Conservation (phyloP, 192 early-diverging fungal species). For the Podila clonocystis region DNA sequence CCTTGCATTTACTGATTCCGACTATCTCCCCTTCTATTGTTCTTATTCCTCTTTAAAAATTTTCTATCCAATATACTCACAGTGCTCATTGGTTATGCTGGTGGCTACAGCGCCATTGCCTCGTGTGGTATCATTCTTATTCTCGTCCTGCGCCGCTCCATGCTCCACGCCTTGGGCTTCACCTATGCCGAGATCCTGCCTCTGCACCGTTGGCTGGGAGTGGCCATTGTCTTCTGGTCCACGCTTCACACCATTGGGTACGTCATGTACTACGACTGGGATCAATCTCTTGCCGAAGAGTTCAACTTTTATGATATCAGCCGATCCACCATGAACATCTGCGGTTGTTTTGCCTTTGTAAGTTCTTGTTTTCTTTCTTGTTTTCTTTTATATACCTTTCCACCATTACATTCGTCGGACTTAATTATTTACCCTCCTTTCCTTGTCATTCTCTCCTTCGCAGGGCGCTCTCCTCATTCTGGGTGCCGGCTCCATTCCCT, state of each 20-base stretch:
- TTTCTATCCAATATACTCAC: background rate
- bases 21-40: background rate
- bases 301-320: conserved; percentile 40
- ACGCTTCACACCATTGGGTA: conserved; percentile 37
- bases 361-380: background rate
- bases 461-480: conserved; percentile 28
- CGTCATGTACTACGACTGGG: conserved; percentile 23
- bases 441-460: background rate
- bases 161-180: conserved; percentile 45
- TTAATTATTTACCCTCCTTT: background rate
- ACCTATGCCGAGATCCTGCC: conserved; percentile 45
- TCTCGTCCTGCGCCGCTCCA: conserved; percentile 36
- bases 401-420: background rate
- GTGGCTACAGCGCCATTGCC: conserved; percentile 27
- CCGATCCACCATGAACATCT: conserved; percentile 37
- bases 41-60: background rate
- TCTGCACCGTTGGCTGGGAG: conserved; percentile 49
- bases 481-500: conserved; percentile 30
- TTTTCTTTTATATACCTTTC: background rate
- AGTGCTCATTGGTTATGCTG: conserved; percentile 24
- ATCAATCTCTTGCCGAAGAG: background rate
- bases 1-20: too few species aligned
- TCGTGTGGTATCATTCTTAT: conserved; percentile 32
- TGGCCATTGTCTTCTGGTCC: conserved; percentile 37
- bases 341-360: conserved; percentile 38